Percentiles rank a stretch among this genome's conserved stretches.
Conservation (phyloP, 2,329 filamentous ascomycete genomes). For the Pseudodiploospora longispora region DNA sequence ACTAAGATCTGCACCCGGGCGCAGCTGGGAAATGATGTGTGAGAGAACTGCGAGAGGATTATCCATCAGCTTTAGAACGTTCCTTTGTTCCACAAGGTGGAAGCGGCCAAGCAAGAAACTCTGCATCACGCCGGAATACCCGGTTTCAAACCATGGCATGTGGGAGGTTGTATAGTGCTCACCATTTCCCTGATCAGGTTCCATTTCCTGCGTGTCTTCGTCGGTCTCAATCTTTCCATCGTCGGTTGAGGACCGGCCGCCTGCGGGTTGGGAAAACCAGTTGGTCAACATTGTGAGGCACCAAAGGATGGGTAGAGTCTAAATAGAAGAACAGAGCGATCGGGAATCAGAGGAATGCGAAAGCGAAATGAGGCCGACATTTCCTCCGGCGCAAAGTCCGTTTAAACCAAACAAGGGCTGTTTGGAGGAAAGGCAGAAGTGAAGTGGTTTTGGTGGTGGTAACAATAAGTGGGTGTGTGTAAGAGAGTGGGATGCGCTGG, state of each 20-base stretch:
- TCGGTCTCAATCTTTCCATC: conserved; percentile 38
- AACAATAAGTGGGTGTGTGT: neutral
- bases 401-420: too few species aligned
- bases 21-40: conserved; percentile 94
- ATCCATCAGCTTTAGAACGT: neutral
- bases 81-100: neutral
- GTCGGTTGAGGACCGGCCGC: conserved; percentile 49
- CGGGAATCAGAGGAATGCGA: conserved; percentile 6
- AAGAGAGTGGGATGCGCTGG: neutral
- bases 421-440: neutral
- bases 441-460: neutral
- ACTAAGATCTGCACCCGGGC: conserved; percentile 90
- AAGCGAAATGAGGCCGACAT: neutral
- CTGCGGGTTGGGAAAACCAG: conserved; percentile 33
- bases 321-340: conserved; percentile 8
- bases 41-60: conserved; percentile 60
- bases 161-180: conserved; percentile 23
- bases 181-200: conserved; percentile 93
- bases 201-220: conserved; percentile 75
- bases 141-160: too few species aligned
- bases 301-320: conserved; percentile 7
- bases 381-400: neutral
- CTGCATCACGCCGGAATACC: neutral
- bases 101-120: neutral
- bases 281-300: conserved; percentile 30